Base-by-base conservation (phyloP, 352 stramenopile genomes). In the Hyaloperonospora brassicae region DNA sequence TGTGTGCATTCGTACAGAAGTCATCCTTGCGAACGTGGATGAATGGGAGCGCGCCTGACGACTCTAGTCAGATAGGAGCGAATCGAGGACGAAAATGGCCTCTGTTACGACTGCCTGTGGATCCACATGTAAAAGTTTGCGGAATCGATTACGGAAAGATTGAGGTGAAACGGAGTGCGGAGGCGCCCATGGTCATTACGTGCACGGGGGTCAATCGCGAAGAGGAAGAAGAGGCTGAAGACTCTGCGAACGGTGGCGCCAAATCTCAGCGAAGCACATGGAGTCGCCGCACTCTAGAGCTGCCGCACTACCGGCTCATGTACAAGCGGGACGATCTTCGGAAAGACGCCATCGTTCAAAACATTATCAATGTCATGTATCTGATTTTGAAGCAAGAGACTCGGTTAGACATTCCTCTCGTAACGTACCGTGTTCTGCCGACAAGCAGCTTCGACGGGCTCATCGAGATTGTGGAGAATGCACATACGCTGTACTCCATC, bases 311-410 rank as follows among this genome's bases (percentile, higher is more conserved):
- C 57, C 79, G 82, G 0, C 60, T 93, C 44, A 93, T 93, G 82
- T 93, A 90, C 78, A 93, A 93, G 57, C 79, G 82, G 10, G 83
- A 93, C 44, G 83, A 93, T 59, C 51, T 93, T 5, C 79, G 83
- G 11, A 93, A 91, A 57, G 83, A 93, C 56, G 71, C 79, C 2
- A 84, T 88, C 30, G 80, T 93, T 47, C 83, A 91, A 57, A 93
- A 91, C 62, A 91, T 91, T 54, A 93, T 93, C 62, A 89, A 89
- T 61, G 77, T 93, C 55, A 93, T 93, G 83, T 91, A 93, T 59
- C 48, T 83, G 47, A 90, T 93, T 52, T 64, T 93, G 42, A 89
- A 93, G 62, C 69, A 87, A 40, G 83, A 93, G 60, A 91, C 81
- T 2, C 71, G 73, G 2, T 58, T 89, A 10, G 80, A 91, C 51